phyloP scores from a whole-genome alignment of 257 asterid species.

The Rubia yunnanensis region DNA sequence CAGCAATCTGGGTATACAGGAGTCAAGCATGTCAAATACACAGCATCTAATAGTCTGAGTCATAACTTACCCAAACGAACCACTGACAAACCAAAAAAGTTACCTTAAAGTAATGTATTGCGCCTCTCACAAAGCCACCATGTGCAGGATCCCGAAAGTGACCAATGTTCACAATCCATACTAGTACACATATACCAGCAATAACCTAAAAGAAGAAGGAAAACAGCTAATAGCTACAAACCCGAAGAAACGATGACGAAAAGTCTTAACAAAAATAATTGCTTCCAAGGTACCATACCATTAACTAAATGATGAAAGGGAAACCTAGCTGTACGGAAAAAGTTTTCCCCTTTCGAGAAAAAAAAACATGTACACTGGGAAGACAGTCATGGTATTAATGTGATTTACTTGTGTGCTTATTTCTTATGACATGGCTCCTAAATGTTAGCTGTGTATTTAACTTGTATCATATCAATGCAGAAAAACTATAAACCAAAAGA shows the following conservation, averaged over 20 bases:
- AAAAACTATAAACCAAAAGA: constrained; percentile 7
- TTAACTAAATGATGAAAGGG: neutral
- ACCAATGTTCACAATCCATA: constrained; percentile 96
- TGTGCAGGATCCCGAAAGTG: constrained; percentile 97
- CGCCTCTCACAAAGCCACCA: constrained; percentile 93
- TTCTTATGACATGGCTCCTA: neutral
- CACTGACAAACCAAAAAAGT: neutral
- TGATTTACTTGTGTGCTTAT: neutral
- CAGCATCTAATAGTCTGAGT: neutral
- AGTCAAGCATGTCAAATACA: neutral
- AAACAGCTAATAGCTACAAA: constrained; percentile 18
- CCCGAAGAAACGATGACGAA: neutral
- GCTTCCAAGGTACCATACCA: neutral
- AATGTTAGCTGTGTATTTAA: neutral
- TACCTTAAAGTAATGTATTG: constrained; percentile 98
- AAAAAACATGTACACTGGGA: neutral
- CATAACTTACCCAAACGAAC: neutral
- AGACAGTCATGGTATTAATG: neutral
- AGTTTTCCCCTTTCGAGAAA: neutral
- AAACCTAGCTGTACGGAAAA: neutral
- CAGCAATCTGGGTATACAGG: constrained; percentile 70
- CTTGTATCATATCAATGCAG: neutral
- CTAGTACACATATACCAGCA: constrained; percentile 94
- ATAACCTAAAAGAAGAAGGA: constrained; percentile 63
- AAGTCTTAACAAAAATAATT: neutral